Base-by-base conservation (phyloP, 2,329 filamentous ascomycete species). In the Diaporthe australafricana region DNA sequence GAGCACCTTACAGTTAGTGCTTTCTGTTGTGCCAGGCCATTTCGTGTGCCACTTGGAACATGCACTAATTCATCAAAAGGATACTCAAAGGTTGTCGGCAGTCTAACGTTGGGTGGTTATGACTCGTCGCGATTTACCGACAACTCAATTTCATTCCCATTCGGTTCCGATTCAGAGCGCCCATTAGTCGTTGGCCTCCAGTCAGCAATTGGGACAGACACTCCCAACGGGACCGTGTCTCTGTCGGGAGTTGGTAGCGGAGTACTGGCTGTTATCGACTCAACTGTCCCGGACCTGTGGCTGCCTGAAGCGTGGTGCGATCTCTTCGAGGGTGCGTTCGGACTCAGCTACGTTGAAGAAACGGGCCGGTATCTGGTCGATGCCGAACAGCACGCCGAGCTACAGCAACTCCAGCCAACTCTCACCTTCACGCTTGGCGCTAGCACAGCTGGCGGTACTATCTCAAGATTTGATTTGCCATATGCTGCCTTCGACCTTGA, bases 401-500 rank as follows among this genome's bases (percentile, higher is more conserved):
- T 65, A 20, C 25, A 25, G 45, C n/a, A 30, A 5, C 60, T 65
- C 9, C 42, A 65, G 42, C 60, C 60, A 45, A 65, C 14, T 9
- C 42, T 65, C 30, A 65, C 60, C 7, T 65, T 65, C 60, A 35
- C 60, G 32, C 60, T 65, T 27, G 60, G 60, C 3, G 45, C 60
- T 20, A 65, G 60, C 32, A 50, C 32, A 5, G 47, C n/a, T 22
- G 60, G 60, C 20, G 60, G 60, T 27, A 25, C 60, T 16, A 38
- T 65, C 9, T 17, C 42, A n/a, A 65, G 60, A n/a, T 65, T 65
- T 42, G n/a, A 48, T 2, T 17, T 65, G 7, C 60, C 60, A 22
- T 65, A 65, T 38, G 60, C 45, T 8, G 60, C 60, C 27, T 65
- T 65, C n/a, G 60, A 65, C 16, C 60, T 65, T 4, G n/a, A 65